Evolutionary conservation across 371 early-diverging fungal genomes (phyloP), one percentile per base, ranked within the genome.

Genomic region (Lichtheimia ornata): DNA sequence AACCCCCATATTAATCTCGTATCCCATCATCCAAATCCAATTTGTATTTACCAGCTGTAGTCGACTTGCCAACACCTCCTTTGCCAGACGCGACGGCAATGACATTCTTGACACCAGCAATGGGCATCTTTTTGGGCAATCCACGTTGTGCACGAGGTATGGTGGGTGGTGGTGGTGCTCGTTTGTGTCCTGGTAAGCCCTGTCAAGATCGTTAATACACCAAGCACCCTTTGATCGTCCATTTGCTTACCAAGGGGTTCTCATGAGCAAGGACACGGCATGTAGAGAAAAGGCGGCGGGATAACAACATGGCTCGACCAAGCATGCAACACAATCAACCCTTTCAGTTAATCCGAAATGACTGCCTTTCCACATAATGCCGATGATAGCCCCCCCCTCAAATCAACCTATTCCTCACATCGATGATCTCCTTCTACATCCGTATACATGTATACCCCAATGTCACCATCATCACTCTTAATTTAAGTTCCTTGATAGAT

Each of bases 61-160:
- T 94, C 0, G 92, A 91, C 66, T 95, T 95, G 15, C 96, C 96
- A 6, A 94, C 94, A 27, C 95, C 95, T 9, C 95, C 95, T 66
- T 94, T 94, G 13, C 93, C 95, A 7, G 94, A 93, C 15, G 91
- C 88, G 0, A 94, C 91, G n/a, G 90, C 91, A 45, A 94, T 79
- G 7, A 91, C 83, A 18, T 86, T 76, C 64, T 86, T 87, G 11
- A 91, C 90, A 25, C 86, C 86, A 18, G 73, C 74, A 65, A 93
- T 88, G 5, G 82, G 74, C 66, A 76, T 70, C 66, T 86, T 87
- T 44, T 79, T 77, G 15, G 92, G 92, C 14, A 91, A 67, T 0
- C 91, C 91, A 13, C 85, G 76, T 58, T 84, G 84, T 55, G 84
- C 84, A 56, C 87, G 63, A 11, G 87, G 85, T 44, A 85, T 78